Percentiles rank a stretch among this genome's conserved stretches.
Evolutionary conservation across 1,139 yeast species (phyloP).

Genomic region (Yamadazyma mexicana): DNA sequence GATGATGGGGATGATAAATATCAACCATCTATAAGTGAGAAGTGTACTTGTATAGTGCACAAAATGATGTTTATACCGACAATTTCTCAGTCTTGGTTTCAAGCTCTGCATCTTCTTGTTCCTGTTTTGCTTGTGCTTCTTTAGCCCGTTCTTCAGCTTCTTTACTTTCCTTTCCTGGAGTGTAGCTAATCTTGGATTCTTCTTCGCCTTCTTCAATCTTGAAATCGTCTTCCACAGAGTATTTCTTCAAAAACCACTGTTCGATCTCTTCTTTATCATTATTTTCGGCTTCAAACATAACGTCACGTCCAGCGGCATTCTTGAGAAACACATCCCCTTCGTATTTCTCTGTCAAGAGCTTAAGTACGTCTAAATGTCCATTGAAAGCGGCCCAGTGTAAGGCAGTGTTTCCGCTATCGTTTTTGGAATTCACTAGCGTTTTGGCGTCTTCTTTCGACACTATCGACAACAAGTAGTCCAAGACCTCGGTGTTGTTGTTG

Average conservation of each 20-base stretch:
- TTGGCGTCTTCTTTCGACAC: conserved; percentile 45
- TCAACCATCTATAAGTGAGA: too few relatives aligned
- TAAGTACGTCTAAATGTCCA: conserved; percentile 75
- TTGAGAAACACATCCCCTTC: conserved; percentile 79
- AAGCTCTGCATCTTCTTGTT: conserved; percentile 12
- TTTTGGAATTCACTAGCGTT: conserved; percentile 53
- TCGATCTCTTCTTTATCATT: conserved; percentile 66
- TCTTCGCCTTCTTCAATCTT: conserved; percentile 45
- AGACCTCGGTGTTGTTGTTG: conserved; percentile 80
- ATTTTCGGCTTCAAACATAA: conserved; percentile 85
- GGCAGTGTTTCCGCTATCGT: conserved; percentile 88
- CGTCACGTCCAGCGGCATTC: conserved; percentile 77
- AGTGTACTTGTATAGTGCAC: too few relatives aligned
- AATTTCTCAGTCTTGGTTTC: conserved; percentile 11
- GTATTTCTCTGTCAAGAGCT: conserved; percentile 68
- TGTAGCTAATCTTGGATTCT: conserved; percentile 46
- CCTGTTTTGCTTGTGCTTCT: conserved; percentile 22
- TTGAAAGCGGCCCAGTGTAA: conserved; percentile 94
- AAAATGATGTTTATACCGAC: background rate
- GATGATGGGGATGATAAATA: background rate
- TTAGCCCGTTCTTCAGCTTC: conserved; percentile 45
- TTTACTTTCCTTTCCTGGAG: conserved; percentile 50
- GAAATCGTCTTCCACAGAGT: conserved; percentile 63
- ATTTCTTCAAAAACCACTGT: conserved; percentile 70
- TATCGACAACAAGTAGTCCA: conserved; percentile 57